A percentile compares a stretch with the other conserved stretches of the same genome.
phyloP scores from a whole-genome alignment of 192 early-diverging fungal species.

The Funneliformis mosseae region DNA sequence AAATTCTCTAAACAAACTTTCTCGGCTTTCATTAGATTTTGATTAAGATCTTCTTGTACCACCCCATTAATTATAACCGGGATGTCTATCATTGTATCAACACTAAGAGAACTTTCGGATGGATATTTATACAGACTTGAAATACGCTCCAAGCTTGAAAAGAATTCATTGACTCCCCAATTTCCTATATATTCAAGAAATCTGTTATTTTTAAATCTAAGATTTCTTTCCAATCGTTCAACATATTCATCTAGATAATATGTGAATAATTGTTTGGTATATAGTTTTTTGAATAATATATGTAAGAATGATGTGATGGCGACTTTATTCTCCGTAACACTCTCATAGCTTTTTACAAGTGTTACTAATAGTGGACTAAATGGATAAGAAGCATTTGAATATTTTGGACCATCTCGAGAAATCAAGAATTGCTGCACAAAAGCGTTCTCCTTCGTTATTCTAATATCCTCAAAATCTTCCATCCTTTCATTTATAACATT shows the following conservation, averaged over 20 bases:
- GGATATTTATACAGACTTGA: not conserved
- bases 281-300: conserved; percentile 37
- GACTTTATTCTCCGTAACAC: conserved; percentile 37
- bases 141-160: not conserved
- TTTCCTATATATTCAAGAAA: not conserved
- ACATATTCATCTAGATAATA: conserved; percentile 37
- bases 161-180: not conserved
- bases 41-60: not conserved
- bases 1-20: not conserved
- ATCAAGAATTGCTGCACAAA: conserved; percentile 19
- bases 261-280: conserved; percentile 46
- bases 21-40: not conserved
- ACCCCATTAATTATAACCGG: not conserved
- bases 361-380: conserved; percentile 56
- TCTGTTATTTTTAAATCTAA: conserved; percentile 4
- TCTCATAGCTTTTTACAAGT: conserved; percentile 48
- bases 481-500: conserved; percentile 43
- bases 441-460: not conserved
- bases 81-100: not conserved
- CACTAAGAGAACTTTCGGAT: not conserved
- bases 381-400: conserved; percentile 39
- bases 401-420: conserved; percentile 17
- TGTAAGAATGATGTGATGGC: conserved; percentile 42
- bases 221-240: conserved; percentile 33
- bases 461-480: not conserved